Conservation (phyloP, 306 rosid genomes). For the Oemleria cerasiformis region DNA sequence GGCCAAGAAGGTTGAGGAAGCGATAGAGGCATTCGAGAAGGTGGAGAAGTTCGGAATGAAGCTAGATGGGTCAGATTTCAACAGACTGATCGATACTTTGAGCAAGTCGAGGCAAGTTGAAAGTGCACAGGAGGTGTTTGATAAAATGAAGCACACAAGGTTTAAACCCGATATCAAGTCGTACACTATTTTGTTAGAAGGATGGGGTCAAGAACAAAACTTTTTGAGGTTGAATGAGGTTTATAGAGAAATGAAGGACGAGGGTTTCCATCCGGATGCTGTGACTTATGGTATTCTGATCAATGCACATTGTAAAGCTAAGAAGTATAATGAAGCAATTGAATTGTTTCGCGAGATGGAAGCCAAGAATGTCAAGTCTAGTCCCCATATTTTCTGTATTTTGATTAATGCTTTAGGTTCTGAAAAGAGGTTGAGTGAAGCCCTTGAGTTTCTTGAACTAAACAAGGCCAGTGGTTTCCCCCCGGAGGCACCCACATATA, state of each 20-base stretch:
- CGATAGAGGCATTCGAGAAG: conserved; percentile 62
- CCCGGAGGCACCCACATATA: conserved; percentile 64
- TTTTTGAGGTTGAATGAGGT: conserved; percentile 67
- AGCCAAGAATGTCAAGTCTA: conserved; percentile 46
- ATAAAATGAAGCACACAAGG: conserved; percentile 54
- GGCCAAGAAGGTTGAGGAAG: conserved; percentile 55
- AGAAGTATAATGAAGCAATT: conserved; percentile 57
- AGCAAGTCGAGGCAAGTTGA: conserved; percentile 59
- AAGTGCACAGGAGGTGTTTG: conserved; percentile 78
- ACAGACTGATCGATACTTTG: conserved; percentile 57
- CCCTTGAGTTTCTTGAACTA: conserved; percentile 52
- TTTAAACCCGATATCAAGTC: conserved; percentile 72
- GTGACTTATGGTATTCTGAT: conserved; percentile 73
- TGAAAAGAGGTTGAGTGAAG: conserved; percentile 67
- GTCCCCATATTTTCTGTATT: conserved; percentile 73
- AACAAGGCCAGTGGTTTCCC: conserved; percentile 53
- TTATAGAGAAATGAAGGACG: conserved; percentile 66
- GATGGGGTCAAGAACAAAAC: conserved; percentile 78
- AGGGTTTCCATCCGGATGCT: conserved; percentile 71
- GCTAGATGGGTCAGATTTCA: conserved; percentile 55
- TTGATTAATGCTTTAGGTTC: conserved; percentile 80
- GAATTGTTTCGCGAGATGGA: conserved; percentile 60
- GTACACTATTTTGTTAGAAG: conserved; percentile 67
- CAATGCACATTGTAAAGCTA: conserved; percentile 64
- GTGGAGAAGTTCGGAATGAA: conserved; percentile 64